A percentile compares a stretch with the other conserved stretches of the same genome.
Conservation (phyloP, 768 basidiomycete species). For the Strobilomyces dryophilus region DNA sequence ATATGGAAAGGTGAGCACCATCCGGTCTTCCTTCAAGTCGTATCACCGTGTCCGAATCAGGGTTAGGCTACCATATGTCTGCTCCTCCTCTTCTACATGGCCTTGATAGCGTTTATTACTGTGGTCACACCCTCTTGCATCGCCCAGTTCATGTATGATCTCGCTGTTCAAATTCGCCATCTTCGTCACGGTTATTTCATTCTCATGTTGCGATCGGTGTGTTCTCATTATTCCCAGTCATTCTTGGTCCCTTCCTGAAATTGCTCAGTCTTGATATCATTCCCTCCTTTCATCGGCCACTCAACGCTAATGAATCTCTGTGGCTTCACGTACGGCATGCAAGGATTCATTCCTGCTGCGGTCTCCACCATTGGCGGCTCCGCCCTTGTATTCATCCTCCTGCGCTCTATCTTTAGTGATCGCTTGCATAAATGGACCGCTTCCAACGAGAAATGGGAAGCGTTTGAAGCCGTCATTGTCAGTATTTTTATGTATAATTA, state of each 20-base stretch:
- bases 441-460: conserved; percentile 71
- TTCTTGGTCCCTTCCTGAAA: conserved; percentile 40
- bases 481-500: conserved; percentile 20
- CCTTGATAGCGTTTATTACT: conserved; percentile 39
- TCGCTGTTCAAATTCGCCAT: conserved; percentile 56
- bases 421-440: conserved; percentile 57
- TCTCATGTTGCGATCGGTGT: conserved; percentile 53
- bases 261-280: conserved; percentile 25
- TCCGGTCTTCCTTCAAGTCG: neutral
- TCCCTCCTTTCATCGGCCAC: conserved; percentile 32
- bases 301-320: conserved; percentile 49
- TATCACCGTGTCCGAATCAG: conserved; percentile 8
- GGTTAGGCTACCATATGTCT: conserved; percentile 52
- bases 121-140: conserved; percentile 61
- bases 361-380: conserved; percentile 62
- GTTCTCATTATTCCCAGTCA: conserved; percentile 42
- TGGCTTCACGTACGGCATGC: conserved; percentile 82
- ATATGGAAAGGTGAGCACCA: conserved; percentile 47
- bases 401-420: conserved; percentile 55
- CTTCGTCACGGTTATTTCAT: conserved; percentile 60
- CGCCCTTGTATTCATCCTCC: conserved; percentile 52
- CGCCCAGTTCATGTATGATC: conserved; percentile 67
- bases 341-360: conserved; percentile 66
- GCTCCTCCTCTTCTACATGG: conserved; percentile 52
- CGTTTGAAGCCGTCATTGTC: conserved; percentile 71